Evolutionary conservation across 495 filamentous ascomycete genomes (phyloP), one percentile per base, ranked within the genome.

Genomic region (Penicillium arizonense): DNA sequence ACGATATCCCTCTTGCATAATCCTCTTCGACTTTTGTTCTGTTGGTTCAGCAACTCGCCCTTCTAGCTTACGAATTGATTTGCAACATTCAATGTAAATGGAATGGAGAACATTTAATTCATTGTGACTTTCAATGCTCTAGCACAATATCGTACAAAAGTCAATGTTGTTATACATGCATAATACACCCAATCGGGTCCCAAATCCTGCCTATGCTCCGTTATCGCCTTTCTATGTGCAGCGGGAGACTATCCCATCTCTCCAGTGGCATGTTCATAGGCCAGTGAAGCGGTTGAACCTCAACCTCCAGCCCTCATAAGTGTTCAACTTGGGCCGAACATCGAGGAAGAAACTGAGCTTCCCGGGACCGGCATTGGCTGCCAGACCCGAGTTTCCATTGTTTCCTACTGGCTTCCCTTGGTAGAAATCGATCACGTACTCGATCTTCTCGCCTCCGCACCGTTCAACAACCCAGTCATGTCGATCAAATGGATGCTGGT

Each of bases 371-470:
- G 80, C 75, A 48, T 71, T 72, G 41, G 65, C 63, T 21, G 72
- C 63, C 51, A 77, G 50, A 5, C 73, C 75, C 3, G 62, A 26
- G 14, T 43, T 53, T 21, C 24, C 62, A 37, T 47, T 56, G 23
- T 50, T 53, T 36, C 43, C 65, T 3, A 64, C 56, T 14, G 69
- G 62, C 57, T 86, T 89, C 0, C 94, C 94, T 28, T 87, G 82
- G 68, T 98, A 98, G 67, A 97, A 98, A 72, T 98, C 94, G 70
- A 98, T 98, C 23, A 98, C 85, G 66, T 98, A 98, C 64, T 97
- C 94, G 36, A 98, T 72, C 58, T 78, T 79, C 58, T 83, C 87
- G n/a, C 91, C 93, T 58, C 59, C 72, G 53, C 94, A 97, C 51
- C 94, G 77, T 69, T 97, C 92, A 9, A 98, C 86, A 13, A 96